These are phyloP conservation scores for Solanum lignicaule DNA, from an alignment of 257 asterid genomes.

Conservation along the genomic window DNA sequence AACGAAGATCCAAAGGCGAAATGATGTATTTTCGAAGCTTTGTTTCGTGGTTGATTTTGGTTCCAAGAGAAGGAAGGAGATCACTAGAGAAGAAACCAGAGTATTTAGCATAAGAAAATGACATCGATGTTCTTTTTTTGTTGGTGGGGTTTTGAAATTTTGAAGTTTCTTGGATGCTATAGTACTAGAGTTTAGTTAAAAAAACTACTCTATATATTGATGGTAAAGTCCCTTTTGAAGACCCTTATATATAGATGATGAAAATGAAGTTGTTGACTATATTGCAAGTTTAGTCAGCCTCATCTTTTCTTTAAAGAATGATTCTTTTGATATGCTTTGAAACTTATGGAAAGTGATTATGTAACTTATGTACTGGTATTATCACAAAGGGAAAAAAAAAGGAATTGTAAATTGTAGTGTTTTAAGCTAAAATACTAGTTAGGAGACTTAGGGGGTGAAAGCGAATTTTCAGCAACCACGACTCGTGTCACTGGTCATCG, in stretches of 20 bases:
- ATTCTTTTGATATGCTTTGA: constrained; percentile 26
- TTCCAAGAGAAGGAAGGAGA: constrained; percentile 88
- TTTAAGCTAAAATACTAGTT: background rate
- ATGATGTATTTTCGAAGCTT: constrained; percentile 42
- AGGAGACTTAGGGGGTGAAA: background rate
- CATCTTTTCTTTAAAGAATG: constrained; percentile 10
- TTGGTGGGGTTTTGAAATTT: background rate
- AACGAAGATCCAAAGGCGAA: constrained; percentile 62
- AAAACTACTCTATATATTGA: background rate
- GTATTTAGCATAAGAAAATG: constrained; percentile 32
- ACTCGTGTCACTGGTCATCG: background rate
- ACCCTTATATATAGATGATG: constrained; percentile 31
- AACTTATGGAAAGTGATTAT: constrained; percentile 20
- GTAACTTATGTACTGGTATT: constrained; percentile 15
- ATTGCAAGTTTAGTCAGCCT: constrained; percentile 18
- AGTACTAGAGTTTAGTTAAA: background rate
- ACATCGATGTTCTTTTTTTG: constrained; percentile 18
- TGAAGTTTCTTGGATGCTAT: background rate
- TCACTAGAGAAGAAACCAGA: constrained; percentile 64
- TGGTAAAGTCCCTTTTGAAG: constrained; percentile 3
- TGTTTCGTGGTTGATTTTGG: constrained; percentile 48
- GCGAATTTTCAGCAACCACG: background rate
- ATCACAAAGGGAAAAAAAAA: background rate
- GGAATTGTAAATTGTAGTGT: background rate
- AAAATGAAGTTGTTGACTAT: constrained; percentile 7